phyloP scores from a whole-genome alignment of 1,284 basidiomycete genomes.

The Heimioporus retisporus region DNA sequence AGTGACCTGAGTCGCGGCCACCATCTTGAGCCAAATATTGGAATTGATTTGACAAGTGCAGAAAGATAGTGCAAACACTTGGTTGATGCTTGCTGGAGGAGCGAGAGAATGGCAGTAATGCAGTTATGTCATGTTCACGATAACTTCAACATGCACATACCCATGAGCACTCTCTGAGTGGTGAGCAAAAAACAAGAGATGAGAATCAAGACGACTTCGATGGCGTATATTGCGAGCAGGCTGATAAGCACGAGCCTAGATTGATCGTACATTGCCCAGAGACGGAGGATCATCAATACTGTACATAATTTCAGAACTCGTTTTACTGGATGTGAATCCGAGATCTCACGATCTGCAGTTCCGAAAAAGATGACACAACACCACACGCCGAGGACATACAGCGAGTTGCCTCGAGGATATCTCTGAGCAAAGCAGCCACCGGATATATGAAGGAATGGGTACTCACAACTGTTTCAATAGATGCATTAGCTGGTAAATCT shows the following conservation, averaged over 20 bases:
- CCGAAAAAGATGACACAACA: not conserved
- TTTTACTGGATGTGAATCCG: not conserved
- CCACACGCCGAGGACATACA: not conserved
- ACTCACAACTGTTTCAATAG: not conserved
- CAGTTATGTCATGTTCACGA: not conserved
- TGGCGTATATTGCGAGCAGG: not conserved
- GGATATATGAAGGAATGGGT: not conserved
- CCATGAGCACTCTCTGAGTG: not conserved
- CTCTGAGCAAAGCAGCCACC: no score
- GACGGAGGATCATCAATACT: constrained; percentile 5
- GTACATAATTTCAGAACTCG: not conserved
- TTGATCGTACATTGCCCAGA: constrained; percentile 2
- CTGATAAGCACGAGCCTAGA: not conserved
- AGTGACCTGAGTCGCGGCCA: not conserved
- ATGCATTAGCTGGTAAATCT: not conserved
- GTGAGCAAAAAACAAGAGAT: not conserved
- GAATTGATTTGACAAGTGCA: no score
- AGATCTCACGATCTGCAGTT: constrained; percentile 2
- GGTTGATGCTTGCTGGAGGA: not conserved
- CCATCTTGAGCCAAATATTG: no score
- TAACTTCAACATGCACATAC: not conserved
- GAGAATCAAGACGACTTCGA: not conserved
- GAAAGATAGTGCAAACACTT: not conserved
- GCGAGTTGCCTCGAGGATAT: not conserved
- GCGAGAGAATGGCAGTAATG: not conserved